Percentiles rank a stretch among this genome's conserved stretches.
phyloP scores from a whole-genome alignment of 2,329 filamentous ascomycete genomes.

The Fusarium pseudograminearum region DNA sequence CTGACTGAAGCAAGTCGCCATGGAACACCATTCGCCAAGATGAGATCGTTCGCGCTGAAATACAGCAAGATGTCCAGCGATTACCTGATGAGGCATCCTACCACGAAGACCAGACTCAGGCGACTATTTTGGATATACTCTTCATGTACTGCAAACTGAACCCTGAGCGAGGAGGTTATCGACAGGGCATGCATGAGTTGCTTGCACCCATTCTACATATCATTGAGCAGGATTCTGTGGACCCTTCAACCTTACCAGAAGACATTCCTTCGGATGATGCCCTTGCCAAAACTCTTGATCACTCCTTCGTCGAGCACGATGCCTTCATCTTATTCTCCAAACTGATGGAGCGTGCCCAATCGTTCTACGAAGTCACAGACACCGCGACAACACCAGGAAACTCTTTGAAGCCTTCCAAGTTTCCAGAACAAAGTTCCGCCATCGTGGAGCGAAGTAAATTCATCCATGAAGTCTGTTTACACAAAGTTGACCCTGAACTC shows the following conservation, averaged over 20 bases:
- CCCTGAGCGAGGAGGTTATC: slow-evolving; percentile 85
- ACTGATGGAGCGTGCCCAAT: slow-evolving; percentile 88
- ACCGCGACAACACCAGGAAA: slow-evolving; percentile 28
- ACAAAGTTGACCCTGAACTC: slow-evolving; percentile 84
- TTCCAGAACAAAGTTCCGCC: slow-evolving; percentile 56
- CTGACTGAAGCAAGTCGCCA: slow-evolving; percentile 73
- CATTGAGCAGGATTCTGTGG: slow-evolving; percentile 83
- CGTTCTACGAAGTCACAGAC: slow-evolving; percentile 80
- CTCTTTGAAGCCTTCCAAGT: slow-evolving; percentile 30
- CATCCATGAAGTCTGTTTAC: slow-evolving; percentile 86
- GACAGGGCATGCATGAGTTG: slow-evolving; percentile 99
- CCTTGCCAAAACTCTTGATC: slow-evolving; percentile 77
- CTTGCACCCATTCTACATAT: slow-evolving; percentile 90
- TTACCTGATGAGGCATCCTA: slow-evolving; percentile 95
- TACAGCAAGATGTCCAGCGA: slow-evolving; percentile 92
- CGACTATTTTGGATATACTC: slow-evolving; percentile 85
- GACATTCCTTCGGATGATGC: slow-evolving; percentile 59
- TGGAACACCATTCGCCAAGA: slow-evolving; percentile 91
- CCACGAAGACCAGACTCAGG: slow-evolving; percentile 81
- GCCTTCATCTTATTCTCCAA: slow-evolving; percentile 86
- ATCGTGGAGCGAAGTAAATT: slow-evolving; percentile 89
- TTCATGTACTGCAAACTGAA: slow-evolving; percentile 97
- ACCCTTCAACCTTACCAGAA: slow-evolving; percentile 56
- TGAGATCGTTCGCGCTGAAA: slow-evolving; percentile 86
- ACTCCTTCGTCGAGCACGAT: slow-evolving; percentile 86